A percentile compares a stretch with the other conserved stretches of the same genome.
phyloP scores from a whole-genome alignment of 345 rosid species.

The Camelina hispida region DNA sequence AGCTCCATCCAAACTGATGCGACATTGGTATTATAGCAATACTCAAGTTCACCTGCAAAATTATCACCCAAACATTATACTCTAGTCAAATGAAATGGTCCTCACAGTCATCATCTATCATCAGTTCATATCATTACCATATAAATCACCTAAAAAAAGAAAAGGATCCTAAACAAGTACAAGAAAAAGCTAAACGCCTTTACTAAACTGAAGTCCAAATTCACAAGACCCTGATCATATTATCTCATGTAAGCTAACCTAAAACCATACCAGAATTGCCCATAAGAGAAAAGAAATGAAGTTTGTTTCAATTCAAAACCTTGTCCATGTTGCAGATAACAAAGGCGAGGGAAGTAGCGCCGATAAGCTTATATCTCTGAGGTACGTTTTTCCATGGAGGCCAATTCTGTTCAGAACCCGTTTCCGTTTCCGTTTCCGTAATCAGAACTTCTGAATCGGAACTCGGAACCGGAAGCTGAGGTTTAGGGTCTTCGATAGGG shows the following conservation, averaged over 20 bases:
- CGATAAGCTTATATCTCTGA: constrained; percentile 76
- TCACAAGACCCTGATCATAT: constrained; percentile 12
- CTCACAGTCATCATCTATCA: constrained; percentile 10
- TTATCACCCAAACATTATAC: constrained; percentile 16
- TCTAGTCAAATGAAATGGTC: constrained; percentile 6
- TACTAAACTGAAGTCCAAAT: not conserved
- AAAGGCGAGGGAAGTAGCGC: constrained; percentile 89
- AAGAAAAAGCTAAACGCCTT: not conserved
- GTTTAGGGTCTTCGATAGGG: constrained; percentile 37
- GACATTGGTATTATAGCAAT: constrained; percentile 97
- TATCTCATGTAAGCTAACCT: constrained; percentile 15
- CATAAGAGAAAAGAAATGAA: not conserved
- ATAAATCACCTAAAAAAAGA: not conserved
- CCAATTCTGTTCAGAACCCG: constrained; percentile 65
- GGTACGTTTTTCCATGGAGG: constrained; percentile 86
- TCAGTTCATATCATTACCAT: not conserved
- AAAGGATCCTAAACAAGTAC: not conserved
- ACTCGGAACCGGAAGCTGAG: constrained; percentile 38
- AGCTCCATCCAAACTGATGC: constrained; percentile 89
- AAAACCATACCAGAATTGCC: not conserved
- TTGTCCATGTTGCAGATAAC: constrained; percentile 97
- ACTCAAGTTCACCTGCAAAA: constrained; percentile 84
- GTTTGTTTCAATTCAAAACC: constrained; percentile 39
- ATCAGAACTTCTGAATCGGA: constrained; percentile 38
- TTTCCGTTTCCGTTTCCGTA: constrained; percentile 59